Base-by-base conservation (phyloP, 148 eudicot genomes). In the Diospyros lotus region DNA sequence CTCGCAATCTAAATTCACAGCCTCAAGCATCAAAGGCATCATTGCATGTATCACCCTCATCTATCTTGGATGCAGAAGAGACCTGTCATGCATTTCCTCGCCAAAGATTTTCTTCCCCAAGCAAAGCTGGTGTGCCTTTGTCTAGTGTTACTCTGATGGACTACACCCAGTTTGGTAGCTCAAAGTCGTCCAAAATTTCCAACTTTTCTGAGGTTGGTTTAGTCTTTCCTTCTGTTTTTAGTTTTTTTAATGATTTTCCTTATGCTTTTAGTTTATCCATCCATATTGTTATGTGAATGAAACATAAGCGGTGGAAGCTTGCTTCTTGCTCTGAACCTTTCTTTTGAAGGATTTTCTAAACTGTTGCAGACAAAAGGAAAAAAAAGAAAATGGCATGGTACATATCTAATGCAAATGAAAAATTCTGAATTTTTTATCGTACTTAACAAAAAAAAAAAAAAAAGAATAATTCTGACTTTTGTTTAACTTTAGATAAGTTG, bases 81-180 rank as follows among this genome's bases (percentile, higher is more conserved):
- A 90, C 98, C 73, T 92, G 98, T 74, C 90, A 94, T 79, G 93
- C 89, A 43, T 89, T 92, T 85, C 71, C 89, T 10, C 78, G 83
- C 62, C 71, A 78, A 59, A 89, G 86, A 65, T 72, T 82, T 50
- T 83, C 86, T 50, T 77, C 80, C 1, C 53, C 75, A 5, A 79
- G 77, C 68, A 81, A 82, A 68, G 84, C 82, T 76, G 76, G 63
- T 40, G 53, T 64, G 65, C 75, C 77, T 73, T 80, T 68, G 50
- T 60, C 76, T 76, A 78, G 72, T 62, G 78, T 78, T 73, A 71
- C 73, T 71, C 65, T 78, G 60, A 71, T 67, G n/a, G 68, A 80
- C 52, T 74, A 76, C 58, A 75, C 65, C 73, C 77, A 77, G 62
- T 78, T 71, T 45, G 66, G 67, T 12, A 77, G 53, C 77, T 66